phyloP scores from a whole-genome alignment of 768 basidiomycete species.

The Agaricus sinodeliciosus region DNA sequence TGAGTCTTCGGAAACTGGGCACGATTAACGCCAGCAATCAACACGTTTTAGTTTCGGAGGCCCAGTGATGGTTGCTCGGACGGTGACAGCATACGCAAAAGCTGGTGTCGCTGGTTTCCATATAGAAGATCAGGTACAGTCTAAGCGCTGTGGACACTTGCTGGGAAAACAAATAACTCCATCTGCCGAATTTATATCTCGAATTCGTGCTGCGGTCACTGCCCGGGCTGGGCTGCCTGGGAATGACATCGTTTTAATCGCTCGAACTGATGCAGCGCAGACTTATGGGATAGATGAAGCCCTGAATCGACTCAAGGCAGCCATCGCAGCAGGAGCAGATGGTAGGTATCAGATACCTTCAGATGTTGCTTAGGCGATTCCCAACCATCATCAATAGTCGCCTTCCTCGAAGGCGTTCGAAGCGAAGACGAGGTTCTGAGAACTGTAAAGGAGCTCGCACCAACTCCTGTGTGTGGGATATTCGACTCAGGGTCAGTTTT shows the following conservation, averaged over 20 bases:
- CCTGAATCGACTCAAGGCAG: conserved; percentile 37
- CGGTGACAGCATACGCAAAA: conserved; percentile 41
- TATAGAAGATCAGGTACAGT: conserved; percentile 51
- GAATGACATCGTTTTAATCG: conserved; percentile 45
- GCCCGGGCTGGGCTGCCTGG: conserved; percentile 41
- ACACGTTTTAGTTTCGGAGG: conserved; percentile 36
- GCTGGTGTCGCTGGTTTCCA: conserved; percentile 47
- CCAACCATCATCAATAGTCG: conserved; percentile 22
- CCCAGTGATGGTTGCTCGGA: conserved; percentile 48
- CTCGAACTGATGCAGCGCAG: conserved; percentile 47
- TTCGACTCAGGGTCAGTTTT: background rate
- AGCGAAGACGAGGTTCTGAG: conserved; percentile 35
- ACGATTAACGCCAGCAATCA: background rate
- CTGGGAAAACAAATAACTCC: conserved; percentile 48
- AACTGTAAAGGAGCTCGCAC: conserved; percentile 31
- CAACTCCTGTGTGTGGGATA: conserved; percentile 28
- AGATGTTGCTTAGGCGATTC: background rate
- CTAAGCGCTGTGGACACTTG: conserved; percentile 51
- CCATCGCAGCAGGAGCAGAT: conserved; percentile 36
- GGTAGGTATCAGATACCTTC: conserved; percentile 19
- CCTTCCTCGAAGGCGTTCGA: conserved; percentile 46
- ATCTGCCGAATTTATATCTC: conserved; percentile 40
- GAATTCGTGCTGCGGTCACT: conserved; percentile 45
- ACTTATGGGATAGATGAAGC: conserved; percentile 45
- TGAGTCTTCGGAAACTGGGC: conserved; percentile 12